phyloP scores from a whole-genome alignment of 768 basidiomycete genomes.

The Tubosaeta sp. region DNA sequence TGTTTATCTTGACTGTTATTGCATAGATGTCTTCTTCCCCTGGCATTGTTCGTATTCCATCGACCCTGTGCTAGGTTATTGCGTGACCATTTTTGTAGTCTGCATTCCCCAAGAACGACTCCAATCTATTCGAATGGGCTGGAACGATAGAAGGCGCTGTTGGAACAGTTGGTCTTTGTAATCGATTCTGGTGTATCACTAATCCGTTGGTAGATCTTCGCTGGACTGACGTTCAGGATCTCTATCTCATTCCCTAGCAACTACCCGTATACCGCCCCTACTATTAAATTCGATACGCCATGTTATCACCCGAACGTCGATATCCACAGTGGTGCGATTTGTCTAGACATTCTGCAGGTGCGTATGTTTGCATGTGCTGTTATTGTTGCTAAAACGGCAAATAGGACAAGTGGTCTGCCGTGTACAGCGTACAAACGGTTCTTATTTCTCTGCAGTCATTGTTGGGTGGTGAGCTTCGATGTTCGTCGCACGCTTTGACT shows the following conservation, averaged over 20 bases:
- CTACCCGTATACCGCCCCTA: constrained; percentile 83
- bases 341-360: constrained; percentile 85
- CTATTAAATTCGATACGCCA: constrained; percentile 83
- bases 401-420: constrained; percentile 91
- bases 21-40: constrained; percentile 83
- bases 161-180: constrained; percentile 47
- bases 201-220: constrained; percentile 56
- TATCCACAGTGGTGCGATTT: constrained; percentile 70
- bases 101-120: constrained; percentile 84
- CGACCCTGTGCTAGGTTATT: background rate
- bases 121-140: constrained; percentile 86
- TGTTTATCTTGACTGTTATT: constrained; percentile 4
- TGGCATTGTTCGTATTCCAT: constrained; percentile 60
- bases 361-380: constrained; percentile 4
- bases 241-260: constrained; percentile 81
- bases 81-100: constrained; percentile 47
- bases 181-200: background rate
- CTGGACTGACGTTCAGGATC: constrained; percentile 76
- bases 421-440: constrained; percentile 89
- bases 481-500: background rate
- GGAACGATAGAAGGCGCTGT: constrained; percentile 82
- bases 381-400: constrained; percentile 5
- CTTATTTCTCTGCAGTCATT: constrained; percentile 84
- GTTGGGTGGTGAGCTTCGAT: constrained; percentile 64
- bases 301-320: constrained; percentile 94